phyloP scores from a whole-genome alignment of 2,329 filamentous ascomycete genomes.

The Talaromyces sp. region DNA sequence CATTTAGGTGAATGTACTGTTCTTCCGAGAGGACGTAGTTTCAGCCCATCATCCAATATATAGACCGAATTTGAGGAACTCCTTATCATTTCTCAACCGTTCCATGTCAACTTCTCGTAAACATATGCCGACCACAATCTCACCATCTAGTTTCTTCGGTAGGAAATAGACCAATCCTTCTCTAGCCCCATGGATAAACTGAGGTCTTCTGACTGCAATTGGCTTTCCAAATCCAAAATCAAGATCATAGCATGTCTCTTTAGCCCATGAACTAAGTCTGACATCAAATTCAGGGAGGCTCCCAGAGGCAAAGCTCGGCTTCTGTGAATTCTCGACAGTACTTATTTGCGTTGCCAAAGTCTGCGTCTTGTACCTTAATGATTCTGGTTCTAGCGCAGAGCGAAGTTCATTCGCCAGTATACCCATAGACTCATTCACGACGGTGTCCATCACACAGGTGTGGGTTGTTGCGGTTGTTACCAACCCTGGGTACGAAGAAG shows the following conservation, averaged over 20 bases:
- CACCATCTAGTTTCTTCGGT: constrained; percentile 40
- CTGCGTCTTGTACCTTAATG: constrained; percentile 32
- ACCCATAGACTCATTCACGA: constrained; percentile 29
- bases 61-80: constrained; percentile 36
- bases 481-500: constrained; percentile 45
- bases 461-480: constrained; percentile 45
- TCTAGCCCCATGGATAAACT: constrained; percentile 33
- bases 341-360: constrained; percentile 36
- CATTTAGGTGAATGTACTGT: no score
- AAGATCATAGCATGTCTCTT: constrained; percentile 40
- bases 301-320: constrained; percentile 23
- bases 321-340: not conserved
- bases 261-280: constrained; percentile 53
- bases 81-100: constrained; percentile 37
- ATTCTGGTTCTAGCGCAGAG: constrained; percentile 30
- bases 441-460: constrained; percentile 21
- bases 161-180: constrained; percentile 50
- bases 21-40: no score
- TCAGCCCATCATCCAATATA: constrained; percentile 26
- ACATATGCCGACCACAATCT: constrained; percentile 42
- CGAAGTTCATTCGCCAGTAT: constrained; percentile 37
- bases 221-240: constrained; percentile 50
- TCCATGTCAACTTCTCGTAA: constrained; percentile 47
- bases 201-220: constrained; percentile 44
- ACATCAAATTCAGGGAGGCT: constrained; percentile 40